Evolutionary conservation across 2,329 filamentous ascomycete species (phyloP), one percentile per base, ranked within the genome.

Genomic region (Sporothrix dimorphospora): DNA sequence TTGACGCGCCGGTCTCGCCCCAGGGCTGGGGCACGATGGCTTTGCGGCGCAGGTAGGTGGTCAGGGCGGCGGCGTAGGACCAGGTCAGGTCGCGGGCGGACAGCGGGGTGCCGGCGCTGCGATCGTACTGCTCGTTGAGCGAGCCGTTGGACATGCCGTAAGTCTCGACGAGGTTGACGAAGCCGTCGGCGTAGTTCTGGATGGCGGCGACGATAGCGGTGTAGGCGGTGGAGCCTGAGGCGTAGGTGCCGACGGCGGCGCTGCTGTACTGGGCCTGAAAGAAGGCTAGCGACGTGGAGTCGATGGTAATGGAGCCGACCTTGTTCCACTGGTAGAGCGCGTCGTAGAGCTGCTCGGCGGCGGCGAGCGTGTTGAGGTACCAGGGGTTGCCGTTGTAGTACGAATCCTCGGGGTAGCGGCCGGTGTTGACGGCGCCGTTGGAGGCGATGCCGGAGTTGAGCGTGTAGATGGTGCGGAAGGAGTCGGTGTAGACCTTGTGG

Each of bases 371-470:
- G 76, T 87, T 87, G 14, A 95, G 85, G 77, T 61, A 76, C 93
- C 93, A 96, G 1, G 93, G 93, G 79, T 96, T 94, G 1, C 92
- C 92, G 73, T 88, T 88, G 80, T 90, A 91, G 81, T 95, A 96
- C 4, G 84, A 81, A 76, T 97, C 92, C 79, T 93, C 91, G 0
- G 89, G 81, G 78, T 94, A 93, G 73, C 91, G 84, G 59, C 91
- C 91, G 7, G 91, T 83, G 7, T 88, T 85, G 11, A 89, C 84
- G 8, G 91, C 91, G 19, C 81, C 80, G 24, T 90, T 89, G 42
- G 85, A 80, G 1, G 86, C 76, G 68, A 90, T 88, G 5, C 89
- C 91, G 4, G 82, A 83, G 82, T 96, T 96, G 81, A 95, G 85
- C 16, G 81, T 78, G 79, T 94, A 94, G 57, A 75, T 51, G 72